Base-by-base conservation (phyloP, 805 yeast genomes). In the Candida coquimbonensis region DNA sequence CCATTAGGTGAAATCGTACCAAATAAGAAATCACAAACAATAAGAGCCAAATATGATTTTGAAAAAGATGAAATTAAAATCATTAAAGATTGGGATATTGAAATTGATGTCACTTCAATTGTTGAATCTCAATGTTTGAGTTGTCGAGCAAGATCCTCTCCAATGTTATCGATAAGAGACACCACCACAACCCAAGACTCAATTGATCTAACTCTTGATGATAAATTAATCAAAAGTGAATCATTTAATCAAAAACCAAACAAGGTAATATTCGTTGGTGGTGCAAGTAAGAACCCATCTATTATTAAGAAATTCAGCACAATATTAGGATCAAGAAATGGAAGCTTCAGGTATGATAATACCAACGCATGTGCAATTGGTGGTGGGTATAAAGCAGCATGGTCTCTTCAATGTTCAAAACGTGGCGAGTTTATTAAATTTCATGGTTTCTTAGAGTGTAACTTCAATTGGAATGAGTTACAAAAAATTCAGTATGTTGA, bases 1-100 rank as follows among this genome's bases (percentile, higher is more conserved):
- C 95, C 96, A 12, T 65, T 84, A 4, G 88, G 93, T n/a, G 97
- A 89, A 61, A 89, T 89, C 52, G 87, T 88, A 21, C 97, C 97
- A 14, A 86, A 83, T 62, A 83, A 82, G 2, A 65, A 75, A 25
- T 77, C 89, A 0, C 85, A 81, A 51, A 76, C 74, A 24, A 70
- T 78, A 47, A 65, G 89, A 47, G 77, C 76, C 44, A 59, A 63
- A 19, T 72, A 75, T 50, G 58, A 67, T 38, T 49, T 53, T 3
- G 43, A 52, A 1, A 53, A 59, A 1, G 67, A 66, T 17, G 54
- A 55, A 1, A 47, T 66, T 3, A 49, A 67, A 31, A 47, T 64
- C 11, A 58, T 66, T 6, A 70, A 69, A 9, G 40, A 69, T 5
- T 75, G 79, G 73, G 68, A 71, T n/a, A 61, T 65, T 24, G 82